These are phyloP conservation scores for Colletotrichum lentis DNA, from an alignment of 2,329 filamentous ascomycete genomes.

Conservation along the genomic window DNA sequence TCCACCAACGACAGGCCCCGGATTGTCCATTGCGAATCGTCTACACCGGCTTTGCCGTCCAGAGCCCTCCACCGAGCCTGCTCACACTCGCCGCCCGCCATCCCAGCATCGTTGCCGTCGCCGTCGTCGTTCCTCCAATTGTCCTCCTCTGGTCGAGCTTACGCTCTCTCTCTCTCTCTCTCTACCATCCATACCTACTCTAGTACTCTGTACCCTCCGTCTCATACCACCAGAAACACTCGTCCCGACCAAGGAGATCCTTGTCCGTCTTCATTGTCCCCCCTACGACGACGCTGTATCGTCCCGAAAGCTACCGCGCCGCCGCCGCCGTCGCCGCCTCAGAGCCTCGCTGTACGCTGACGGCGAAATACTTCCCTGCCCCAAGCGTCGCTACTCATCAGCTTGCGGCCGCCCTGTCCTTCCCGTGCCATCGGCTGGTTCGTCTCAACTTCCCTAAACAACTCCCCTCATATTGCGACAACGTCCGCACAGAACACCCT, in stretches of 20 bases:
- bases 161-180: not conserved
- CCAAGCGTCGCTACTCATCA: constrained; percentile 20
- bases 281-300: constrained; percentile 15
- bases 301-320: constrained; percentile 14
- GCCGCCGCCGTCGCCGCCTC: constrained; percentile 20
- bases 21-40: constrained; percentile 26
- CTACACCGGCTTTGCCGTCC: constrained; percentile 28
- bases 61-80: constrained; percentile 25
- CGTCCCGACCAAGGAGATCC: not conserved
- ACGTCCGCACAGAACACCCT: constrained; percentile 28
- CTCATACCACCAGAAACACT: constrained; percentile 8
- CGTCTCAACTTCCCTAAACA: constrained; percentile 28
- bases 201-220: not conserved
- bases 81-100: constrained; percentile 14
- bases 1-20: constrained; percentile 38
- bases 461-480: constrained; percentile 31
- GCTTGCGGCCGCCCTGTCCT: constrained; percentile 28
- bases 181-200: too few relatives aligned
- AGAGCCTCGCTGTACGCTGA: constrained; percentile 17
- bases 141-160: constrained; percentile 21
- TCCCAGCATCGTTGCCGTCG: constrained; percentile 16
- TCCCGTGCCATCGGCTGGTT: constrained; percentile 35
- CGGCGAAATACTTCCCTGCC: constrained; percentile 28
- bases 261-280: not conserved
- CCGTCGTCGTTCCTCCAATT: constrained; percentile 27